Evolutionary conservation across 345 rosid genomes (phyloP).

Genomic region (Clausena lansium): DNA sequence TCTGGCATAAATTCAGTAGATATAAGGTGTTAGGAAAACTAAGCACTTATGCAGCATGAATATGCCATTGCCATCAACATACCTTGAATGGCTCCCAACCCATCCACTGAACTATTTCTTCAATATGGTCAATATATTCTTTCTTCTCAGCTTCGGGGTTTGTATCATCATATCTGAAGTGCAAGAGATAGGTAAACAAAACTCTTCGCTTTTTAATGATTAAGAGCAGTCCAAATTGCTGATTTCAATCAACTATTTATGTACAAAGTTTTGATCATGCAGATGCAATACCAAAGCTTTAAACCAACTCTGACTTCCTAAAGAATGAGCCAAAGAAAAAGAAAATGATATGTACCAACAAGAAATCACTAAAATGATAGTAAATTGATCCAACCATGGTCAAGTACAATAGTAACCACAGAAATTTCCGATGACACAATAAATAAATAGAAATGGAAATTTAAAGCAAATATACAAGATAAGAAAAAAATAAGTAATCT

Average conservation of each 20-base stretch:
- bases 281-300: not conserved
- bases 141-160: conserved; percentile 98
- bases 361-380: not conserved
- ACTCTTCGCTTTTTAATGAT: not conserved
- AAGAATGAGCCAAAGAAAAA: not conserved
- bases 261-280: not conserved
- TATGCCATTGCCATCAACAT: not conserved
- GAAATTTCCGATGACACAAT: not conserved
- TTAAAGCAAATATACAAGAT: not conserved
- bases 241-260: conserved; percentile 7
- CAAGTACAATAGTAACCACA: not conserved
- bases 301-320: not conserved
- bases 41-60: not conserved
- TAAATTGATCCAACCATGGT: not conserved
- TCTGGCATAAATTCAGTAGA: conserved; percentile 46
- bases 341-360: not conserved
- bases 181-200: conserved; percentile 16
- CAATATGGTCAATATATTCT: conserved; percentile 91
- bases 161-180: conserved; percentile 81
- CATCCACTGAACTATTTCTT: conserved; percentile 97
- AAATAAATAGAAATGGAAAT: not conserved
- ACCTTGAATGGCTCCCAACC: conserved; percentile 99
- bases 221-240: not conserved
- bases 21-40: conserved; percentile 16
- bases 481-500: not conserved